A percentile compares a stretch with the other conserved stretches of the same genome.
phyloP scores from a whole-genome alignment of 495 filamentous ascomycete genomes.

The Ramalina peruviana region DNA sequence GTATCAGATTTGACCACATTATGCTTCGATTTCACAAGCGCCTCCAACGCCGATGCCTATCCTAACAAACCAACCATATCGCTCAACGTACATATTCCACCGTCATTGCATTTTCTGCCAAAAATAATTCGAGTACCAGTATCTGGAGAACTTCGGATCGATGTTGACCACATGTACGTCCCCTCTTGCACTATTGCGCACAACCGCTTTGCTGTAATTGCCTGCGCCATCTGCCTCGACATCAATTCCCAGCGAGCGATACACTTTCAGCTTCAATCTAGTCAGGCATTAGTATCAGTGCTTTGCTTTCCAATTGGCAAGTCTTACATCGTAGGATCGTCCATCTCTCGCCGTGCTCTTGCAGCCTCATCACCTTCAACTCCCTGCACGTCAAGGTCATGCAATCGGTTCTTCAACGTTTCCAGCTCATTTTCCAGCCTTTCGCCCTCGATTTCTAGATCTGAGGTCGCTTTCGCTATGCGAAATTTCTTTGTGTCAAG shows the following conservation, averaged over 20 bases:
- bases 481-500: slow-evolving; percentile 92
- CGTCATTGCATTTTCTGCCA: slow-evolving; percentile 67
- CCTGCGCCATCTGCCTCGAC: slow-evolving; percentile 69
- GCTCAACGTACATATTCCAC: slow-evolving; percentile 5
- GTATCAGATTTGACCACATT: neutral
- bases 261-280: slow-evolving; percentile 77
- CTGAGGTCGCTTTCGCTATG: slow-evolving; percentile 72
- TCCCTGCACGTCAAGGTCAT: slow-evolving; percentile 73
- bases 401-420: slow-evolving; percentile 57
- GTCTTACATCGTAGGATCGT: slow-evolving; percentile 41
- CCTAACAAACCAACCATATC: neutral
- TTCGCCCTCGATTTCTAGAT: slow-evolving; percentile 86
- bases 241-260: slow-evolving; percentile 80
- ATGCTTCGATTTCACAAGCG: too few species aligned
- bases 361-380: slow-evolving; percentile 43
- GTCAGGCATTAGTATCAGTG: too few species aligned
- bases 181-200: slow-evolving; percentile 73
- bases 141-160: slow-evolving; percentile 77
- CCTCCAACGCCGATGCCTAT: neutral
- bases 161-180: slow-evolving; percentile 93
- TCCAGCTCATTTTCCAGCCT: slow-evolving; percentile 69
- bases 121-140: slow-evolving; percentile 92
- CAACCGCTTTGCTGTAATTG: slow-evolving; percentile 71
- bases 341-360: slow-evolving; percentile 45
- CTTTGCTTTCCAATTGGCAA: neutral